Evolutionary conservation across 495 filamentous ascomycete genomes (phyloP), one percentile per base, ranked within the genome.

Genomic region (Neurospora sp.): DNA sequence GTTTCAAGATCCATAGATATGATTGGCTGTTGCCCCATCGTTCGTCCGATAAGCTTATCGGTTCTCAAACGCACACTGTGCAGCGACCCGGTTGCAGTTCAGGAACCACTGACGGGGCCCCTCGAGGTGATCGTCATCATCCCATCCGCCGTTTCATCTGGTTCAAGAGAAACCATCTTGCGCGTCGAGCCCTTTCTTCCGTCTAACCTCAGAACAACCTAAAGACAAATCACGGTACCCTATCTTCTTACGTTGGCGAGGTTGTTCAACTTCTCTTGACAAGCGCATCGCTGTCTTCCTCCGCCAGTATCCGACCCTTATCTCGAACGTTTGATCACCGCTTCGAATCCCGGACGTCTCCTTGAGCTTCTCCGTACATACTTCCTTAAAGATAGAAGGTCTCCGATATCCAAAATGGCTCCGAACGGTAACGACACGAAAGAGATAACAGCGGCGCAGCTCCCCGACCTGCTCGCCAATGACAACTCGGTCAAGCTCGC

Each of bases 401-500:
- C 54, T 8, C 35, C 62, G 31, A 27, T 11, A 14, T 16, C 14
- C 41, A 27, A n/a, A 37, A 77, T 80, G 73, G 54, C 76, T 69
- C 66, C 75, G 23, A 69, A 40, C 71, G 44, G 72, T n/a, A 20
- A 35, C 44, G 54, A 42, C 10, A 16, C 66, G 38, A 62, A 42
- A 27, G 54, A 72, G 10, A 79, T 87, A 70, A 94, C 92, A 69
- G 77, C 88, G 75, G 88, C 90, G 11, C 84, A 87, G 69, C 85
- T 94, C 39, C 88, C 91, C 9, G 79, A 86, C 38, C 80, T 96
- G 39, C 89, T 98, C 12, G 78, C 84, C 73, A 72, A 92, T 80
- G 96, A 99, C 82, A 90, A 85, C 75, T 90, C 90, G 73, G 94
- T 99, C 80, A 99, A 98, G 81, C 87, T 99, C 41, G 94, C 93